Evolutionary conservation across 139 green algal species (phyloP).

Genomic region (Yamagishiella unicocca): DNA sequence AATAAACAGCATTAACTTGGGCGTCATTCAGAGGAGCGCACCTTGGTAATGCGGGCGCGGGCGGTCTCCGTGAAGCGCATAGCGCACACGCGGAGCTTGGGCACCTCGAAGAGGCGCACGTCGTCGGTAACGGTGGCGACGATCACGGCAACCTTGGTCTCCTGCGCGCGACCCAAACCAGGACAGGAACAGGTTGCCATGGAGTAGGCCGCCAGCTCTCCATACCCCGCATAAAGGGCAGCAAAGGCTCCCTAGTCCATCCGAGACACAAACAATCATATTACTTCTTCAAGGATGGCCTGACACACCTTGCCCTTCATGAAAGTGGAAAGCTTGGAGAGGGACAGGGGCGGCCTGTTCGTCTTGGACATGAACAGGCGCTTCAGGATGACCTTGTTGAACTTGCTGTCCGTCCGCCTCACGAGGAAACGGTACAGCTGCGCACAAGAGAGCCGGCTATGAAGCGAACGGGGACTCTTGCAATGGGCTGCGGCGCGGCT

Average conservation of each 20-base stretch:
- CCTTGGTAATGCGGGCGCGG: slow-evolving; percentile 96
- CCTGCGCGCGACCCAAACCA: too few relatives aligned
- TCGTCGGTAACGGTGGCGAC: slow-evolving; percentile 98
- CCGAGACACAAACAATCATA: too few relatives aligned
- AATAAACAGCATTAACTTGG: not conserved
- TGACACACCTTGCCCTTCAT: slow-evolving; percentile 92
- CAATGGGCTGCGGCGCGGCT: not conserved
- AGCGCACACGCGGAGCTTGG: slow-evolving; percentile 92
- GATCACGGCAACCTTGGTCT: slow-evolving; percentile 94
- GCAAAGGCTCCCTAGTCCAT: too few relatives aligned
- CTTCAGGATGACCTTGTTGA: slow-evolving; percentile 99
- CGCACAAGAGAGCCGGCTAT: slow-evolving; percentile 3
- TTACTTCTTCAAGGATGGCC: too few relatives aligned
- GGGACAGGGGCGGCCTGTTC: slow-evolving; percentile 95
- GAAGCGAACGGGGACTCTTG: too few relatives aligned
- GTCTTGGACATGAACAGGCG: slow-evolving; percentile 96
- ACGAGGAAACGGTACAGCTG: slow-evolving; percentile 99
- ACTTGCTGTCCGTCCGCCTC: slow-evolving; percentile 92
- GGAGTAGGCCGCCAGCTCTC: too few relatives aligned
- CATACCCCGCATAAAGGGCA: too few relatives aligned
- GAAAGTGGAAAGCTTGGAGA: slow-evolving; percentile 94
- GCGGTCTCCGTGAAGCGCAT: slow-evolving; percentile 98
- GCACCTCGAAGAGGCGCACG: slow-evolving; percentile 91
- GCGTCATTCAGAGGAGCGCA: slow-evolving; percentile 24
- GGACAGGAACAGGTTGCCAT: too few relatives aligned